Conservation (phyloP, 2,329 filamentous ascomycete genomes). For the Tolypocladium tundrense region DNA sequence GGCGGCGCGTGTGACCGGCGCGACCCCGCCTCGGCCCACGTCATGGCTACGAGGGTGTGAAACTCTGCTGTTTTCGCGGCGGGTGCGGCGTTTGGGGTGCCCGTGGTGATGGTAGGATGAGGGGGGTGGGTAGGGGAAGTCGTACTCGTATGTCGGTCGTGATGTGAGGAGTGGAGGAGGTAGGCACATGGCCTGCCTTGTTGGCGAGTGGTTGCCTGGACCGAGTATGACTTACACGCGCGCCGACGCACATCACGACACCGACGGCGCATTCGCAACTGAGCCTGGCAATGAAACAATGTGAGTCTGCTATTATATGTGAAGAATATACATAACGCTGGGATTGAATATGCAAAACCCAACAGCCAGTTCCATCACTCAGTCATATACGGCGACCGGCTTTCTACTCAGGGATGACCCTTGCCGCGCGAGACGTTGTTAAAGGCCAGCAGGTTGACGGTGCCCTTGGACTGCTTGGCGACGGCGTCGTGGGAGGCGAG, state of each 20-base stretch:
- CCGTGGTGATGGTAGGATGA: background rate
- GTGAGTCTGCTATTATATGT: background rate
- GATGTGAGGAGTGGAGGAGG: background rate
- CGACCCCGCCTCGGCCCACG: background rate
- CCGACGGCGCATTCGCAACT: too few species aligned
- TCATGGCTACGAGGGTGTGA: background rate
- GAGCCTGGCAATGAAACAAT: too few species aligned
- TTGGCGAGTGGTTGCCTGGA: too few species aligned
- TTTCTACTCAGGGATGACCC: background rate
- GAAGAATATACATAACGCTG: background rate
- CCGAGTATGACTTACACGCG: background rate
- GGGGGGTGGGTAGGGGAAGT: background rate
- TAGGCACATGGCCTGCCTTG: too few species aligned
- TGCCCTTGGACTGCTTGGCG: background rate
- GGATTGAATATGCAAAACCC: background rate
- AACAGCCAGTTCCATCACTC: too few species aligned
- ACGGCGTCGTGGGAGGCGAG: constrained; percentile 25
- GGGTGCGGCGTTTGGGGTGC: background rate
- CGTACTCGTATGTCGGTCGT: background rate
- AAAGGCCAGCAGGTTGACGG: background rate
- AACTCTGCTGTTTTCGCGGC: background rate
- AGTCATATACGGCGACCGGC: background rate
- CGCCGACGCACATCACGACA: background rate
- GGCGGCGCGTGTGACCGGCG: background rate
- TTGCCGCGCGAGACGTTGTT: background rate